phyloP scores from a whole-genome alignment of 768 basidiomycete genomes.

The Gymnopilus junonius region DNA sequence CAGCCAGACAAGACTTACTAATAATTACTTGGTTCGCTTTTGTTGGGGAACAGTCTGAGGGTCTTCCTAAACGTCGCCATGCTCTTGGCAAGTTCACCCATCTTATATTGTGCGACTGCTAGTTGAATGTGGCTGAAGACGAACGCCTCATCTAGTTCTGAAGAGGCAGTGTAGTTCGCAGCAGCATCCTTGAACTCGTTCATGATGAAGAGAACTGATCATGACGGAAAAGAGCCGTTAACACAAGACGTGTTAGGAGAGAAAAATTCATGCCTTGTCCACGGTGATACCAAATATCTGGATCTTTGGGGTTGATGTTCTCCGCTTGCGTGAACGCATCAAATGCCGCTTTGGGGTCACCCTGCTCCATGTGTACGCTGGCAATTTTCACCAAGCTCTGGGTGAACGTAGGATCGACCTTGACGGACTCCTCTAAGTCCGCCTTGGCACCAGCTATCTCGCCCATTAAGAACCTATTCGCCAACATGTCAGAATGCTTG shows the following conservation, averaged over 20 bases:
- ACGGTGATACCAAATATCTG: constrained; percentile 98
- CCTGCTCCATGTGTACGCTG: constrained; percentile 96
- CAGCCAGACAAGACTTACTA: constrained; percentile 61
- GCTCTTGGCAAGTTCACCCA: constrained; percentile 72
- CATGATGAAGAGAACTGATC: constrained; percentile 94
- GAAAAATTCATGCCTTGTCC: constrained; percentile 76
- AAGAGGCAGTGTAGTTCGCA: constrained; percentile 89
- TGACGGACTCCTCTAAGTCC: constrained; percentile 80
- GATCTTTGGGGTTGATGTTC: constrained; percentile 78
- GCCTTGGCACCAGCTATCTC: constrained; percentile 82
- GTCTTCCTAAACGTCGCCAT: constrained; percentile 92
- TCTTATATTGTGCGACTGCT: constrained; percentile 97
- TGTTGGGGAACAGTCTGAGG: constrained; percentile 80
- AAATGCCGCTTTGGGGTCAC: constrained; percentile 80
- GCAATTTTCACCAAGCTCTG: constrained; percentile 97
- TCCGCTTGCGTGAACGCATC: constrained; percentile 92
- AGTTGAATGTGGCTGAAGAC: constrained; percentile 98
- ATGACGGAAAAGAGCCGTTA: not conserved
- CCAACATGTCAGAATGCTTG: not conserved
- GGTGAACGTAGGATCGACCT: constrained; percentile 68
- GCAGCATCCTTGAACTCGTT: constrained; percentile 86
- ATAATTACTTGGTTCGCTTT: constrained; percentile 93
- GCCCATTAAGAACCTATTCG: constrained; percentile 79
- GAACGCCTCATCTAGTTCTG: constrained; percentile 83
- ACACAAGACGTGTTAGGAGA: not conserved